Percentiles rank a stretch among this genome's conserved stretches.
Evolutionary conservation across 352 stramenopile genomes (phyloP).

Genomic region (Phytophthora nicotianae): DNA sequence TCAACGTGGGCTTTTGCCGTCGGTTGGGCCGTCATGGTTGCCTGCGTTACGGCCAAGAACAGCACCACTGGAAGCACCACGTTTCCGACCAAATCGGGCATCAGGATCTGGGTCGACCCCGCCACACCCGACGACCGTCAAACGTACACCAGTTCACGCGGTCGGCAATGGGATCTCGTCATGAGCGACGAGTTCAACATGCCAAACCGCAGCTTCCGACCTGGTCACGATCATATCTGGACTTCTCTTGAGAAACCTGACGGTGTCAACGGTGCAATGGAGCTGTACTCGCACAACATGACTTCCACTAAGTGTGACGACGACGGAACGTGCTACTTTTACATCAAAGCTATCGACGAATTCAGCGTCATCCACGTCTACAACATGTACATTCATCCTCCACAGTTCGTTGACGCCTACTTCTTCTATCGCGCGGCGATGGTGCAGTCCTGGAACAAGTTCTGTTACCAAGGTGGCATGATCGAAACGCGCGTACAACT

Average conservation of each 20-base stretch:
- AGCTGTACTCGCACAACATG: conserved; percentile 91
- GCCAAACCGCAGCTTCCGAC: conserved; percentile 84
- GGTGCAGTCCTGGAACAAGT: conserved; percentile 95
- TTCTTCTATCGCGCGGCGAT: conserved; percentile 79
- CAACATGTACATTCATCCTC: conserved; percentile 62
- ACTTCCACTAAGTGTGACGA: conserved; percentile 52
- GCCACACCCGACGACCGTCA: conserved; percentile 48
- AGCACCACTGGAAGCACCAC: conserved; percentile 15
- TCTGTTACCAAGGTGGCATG: conserved; percentile 95
- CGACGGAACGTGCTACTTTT: conserved; percentile 57
- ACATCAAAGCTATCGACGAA: conserved; percentile 44
- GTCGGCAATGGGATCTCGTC: conserved; percentile 62
- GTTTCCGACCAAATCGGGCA: conserved; percentile 43
- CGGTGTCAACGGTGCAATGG: conserved; percentile 87
- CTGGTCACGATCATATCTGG: conserved; percentile 94
- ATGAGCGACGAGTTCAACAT: conserved; percentile 96
- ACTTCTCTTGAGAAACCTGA: conserved; percentile 95
- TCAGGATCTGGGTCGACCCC: conserved; percentile 61
- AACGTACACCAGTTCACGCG: conserved; percentile 51
- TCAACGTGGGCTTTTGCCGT: background rate
- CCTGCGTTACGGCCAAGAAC: conserved; percentile 14
- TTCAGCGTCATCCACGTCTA: conserved; percentile 51
- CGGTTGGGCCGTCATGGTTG: background rate
- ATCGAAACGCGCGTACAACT: conserved; percentile 91
- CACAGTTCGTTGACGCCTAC: conserved; percentile 44